A percentile compares a stretch with the other conserved stretches of the same genome.
phyloP scores from a whole-genome alignment of 371 early-diverging fungal species.

The Smittium culicis region DNA sequence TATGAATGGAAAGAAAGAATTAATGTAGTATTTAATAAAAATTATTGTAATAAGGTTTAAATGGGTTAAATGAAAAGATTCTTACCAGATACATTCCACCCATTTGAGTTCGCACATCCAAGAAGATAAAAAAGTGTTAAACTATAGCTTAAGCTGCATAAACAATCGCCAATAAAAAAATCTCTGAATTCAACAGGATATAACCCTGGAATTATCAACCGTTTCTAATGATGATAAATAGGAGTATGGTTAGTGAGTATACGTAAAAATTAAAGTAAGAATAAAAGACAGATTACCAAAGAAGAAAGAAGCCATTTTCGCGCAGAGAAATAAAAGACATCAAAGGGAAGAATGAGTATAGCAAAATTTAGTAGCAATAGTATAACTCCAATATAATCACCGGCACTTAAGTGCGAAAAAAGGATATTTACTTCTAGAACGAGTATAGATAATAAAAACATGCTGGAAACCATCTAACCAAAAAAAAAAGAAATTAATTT shows the following conservation, averaged over 20 bases:
- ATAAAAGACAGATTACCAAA: constrained; percentile 5
- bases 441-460: too few species aligned
- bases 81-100: constrained; percentile 40
- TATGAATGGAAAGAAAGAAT: background rate
- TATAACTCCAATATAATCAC: constrained; percentile 35
- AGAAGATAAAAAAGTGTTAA: constrained; percentile 49
- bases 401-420: constrained; percentile 24
- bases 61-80: background rate
- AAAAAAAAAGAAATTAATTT: too few species aligned
- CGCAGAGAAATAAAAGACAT: constrained; percentile 44
- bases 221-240: constrained; percentile 10
- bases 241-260: too few species aligned
- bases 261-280: background rate
- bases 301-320: constrained; percentile 51
- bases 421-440: constrained; percentile 41
- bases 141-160: constrained; percentile 57
- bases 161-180: constrained; percentile 73
- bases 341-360: constrained; percentile 48
- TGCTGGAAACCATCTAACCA: too few species aligned
- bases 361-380: constrained; percentile 34
- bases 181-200: constrained; percentile 63
- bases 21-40: background rate
- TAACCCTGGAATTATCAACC: constrained; percentile 35
- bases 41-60: background rate
- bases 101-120: constrained; percentile 43